Conservation (phyloP, 75 land plant species). For the Chamaecyparis obtusa region DNA sequence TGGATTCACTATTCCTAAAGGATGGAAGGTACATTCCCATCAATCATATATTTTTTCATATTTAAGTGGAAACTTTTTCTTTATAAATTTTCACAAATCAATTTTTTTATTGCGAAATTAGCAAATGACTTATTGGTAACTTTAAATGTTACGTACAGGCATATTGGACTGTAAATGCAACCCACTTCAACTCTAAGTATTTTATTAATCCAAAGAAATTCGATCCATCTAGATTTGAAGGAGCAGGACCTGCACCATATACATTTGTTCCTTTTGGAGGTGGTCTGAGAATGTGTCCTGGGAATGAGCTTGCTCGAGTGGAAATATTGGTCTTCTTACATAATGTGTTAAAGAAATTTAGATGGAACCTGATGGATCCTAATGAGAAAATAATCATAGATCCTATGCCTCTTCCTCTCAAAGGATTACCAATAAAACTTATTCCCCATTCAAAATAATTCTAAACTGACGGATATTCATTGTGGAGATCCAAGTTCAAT, state of each 20-base stretch:
- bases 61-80: background rate
- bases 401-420: conserved; percentile 26
- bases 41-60: background rate
- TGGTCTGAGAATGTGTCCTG: conserved; percentile 56
- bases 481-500: no score
- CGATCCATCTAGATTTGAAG: conserved; percentile 56
- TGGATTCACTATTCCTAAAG: conserved; percentile 54
- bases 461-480: background rate
- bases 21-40: conserved; percentile 39
- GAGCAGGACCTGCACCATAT: conserved; percentile 29
- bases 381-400: conserved; percentile 27
- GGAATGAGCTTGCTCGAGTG: conserved; percentile 43
- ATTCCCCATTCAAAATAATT: background rate
- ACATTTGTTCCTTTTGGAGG: conserved; percentile 65
- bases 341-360: conserved; percentile 27
- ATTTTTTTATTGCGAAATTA: background rate
- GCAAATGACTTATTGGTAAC: background rate
- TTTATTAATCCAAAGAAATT: conserved; percentile 47
- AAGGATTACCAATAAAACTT: conserved; percentile 25
- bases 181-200: conserved; percentile 31
- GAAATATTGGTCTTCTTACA: conserved; percentile 48
- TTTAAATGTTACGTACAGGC: conserved; percentile 10
- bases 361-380: conserved; percentile 31
- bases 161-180: conserved; percentile 25
- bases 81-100: background rate